Conservation (phyloP, 176 grass and related monocot species). For the Oryza glaberrima region DNA sequence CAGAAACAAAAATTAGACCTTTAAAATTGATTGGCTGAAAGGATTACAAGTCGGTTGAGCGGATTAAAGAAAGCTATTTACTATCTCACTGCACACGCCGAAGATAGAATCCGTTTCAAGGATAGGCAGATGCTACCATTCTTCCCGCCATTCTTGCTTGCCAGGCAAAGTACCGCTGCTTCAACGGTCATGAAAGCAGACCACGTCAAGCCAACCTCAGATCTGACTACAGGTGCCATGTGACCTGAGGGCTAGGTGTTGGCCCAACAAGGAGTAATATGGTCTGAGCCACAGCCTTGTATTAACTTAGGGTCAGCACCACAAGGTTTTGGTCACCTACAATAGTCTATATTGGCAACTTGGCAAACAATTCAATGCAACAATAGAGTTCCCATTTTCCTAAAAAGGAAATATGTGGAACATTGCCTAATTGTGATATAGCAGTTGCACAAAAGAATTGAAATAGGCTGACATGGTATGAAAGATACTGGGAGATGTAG, state of each 20-base stretch:
- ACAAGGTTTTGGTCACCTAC: not conserved
- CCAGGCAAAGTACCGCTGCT: not conserved
- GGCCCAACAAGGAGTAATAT: not conserved
- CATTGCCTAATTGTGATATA: conserved; percentile 6
- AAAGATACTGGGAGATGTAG: not conserved
- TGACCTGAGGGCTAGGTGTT: not conserved
- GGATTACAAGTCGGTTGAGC: not conserved
- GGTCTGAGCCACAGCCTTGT: not conserved
- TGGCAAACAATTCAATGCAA: not conserved
- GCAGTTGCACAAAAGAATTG: not conserved
- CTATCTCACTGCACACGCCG: not conserved
- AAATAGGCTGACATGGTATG: not conserved
- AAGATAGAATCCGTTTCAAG: not conserved
- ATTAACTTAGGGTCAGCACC: not conserved
- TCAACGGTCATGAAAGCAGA: not conserved
- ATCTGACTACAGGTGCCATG: not conserved
- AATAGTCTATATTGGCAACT: not conserved
- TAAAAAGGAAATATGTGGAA: not conserved
- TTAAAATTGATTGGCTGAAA: not conserved
- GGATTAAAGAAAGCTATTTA: not conserved
- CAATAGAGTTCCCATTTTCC: not conserved
- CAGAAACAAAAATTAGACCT: conserved; percentile 18
- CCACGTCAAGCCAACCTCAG: conserved; percentile 7
- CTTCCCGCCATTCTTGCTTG: no score
- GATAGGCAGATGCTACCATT: no score